Base-by-base conservation (phyloP, 139 green algal genomes). In the Prasinococcaceae sp. region DNA sequence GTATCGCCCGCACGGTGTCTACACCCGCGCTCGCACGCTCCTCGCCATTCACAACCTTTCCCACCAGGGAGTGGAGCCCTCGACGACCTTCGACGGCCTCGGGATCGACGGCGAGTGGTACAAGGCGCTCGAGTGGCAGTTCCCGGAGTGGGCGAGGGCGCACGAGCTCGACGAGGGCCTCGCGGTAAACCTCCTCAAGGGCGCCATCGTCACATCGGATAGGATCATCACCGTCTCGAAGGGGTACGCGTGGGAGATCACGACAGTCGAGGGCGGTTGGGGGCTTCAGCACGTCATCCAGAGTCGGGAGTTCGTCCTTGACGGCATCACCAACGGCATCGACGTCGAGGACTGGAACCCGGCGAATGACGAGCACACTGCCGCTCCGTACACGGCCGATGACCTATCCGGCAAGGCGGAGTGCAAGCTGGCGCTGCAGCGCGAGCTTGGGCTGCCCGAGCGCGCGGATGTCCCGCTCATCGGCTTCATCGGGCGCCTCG, bases 401-500 rank as follows among this genome's bases (percentile, higher is more conserved):
- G 54, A 60, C 30, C 25, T 60, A 19, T 38, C 37, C 8, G 49
- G 50, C 26, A 67, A 67, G 49, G 48, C 58, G 14, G 40, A 62
- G 38, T 94, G 85, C 77, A 95, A 96, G 75, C 56, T 46, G 6
- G 63, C 58, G 20, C 47, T 68, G 30, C 49, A 72, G 54, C 62
- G 76, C 57, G 81, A 96, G 78, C 58, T 98, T 58, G 88, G 90
- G 0, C 77, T 98, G 50, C 81, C 82, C 6, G 82, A 84, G 28
- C 53, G 86, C 22, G 65, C 85, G 0, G 55, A 93, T 43, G 63
- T 80, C 9, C 66, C 66, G 3, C 32, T 79, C 32, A 51, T 73
- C 12, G 65, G 55, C 16, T 78, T 78, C 61, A 74, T 78, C 26
- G 70, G 70, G 1, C 48, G 61, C 20, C 51, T 78, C 12, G 70